phyloP scores from a whole-genome alignment of 2,329 filamentous ascomycete genomes.

The Xylogone sp. region DNA sequence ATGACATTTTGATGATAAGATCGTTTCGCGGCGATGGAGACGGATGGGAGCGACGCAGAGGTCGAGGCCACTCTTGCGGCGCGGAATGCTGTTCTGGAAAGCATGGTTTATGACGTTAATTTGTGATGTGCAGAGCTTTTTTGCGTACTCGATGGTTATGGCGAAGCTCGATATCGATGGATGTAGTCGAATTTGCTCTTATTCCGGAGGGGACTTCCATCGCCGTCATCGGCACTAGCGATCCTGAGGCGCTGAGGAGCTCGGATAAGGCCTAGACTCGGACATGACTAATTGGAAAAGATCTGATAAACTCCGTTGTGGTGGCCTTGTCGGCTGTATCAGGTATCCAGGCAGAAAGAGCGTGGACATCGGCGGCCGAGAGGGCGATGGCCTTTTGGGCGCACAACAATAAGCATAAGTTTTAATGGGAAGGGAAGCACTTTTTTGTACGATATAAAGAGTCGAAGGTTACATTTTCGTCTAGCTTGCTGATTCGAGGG shows the following conservation, averaged over 20 bases:
- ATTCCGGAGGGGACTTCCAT: background rate
- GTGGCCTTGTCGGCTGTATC: background rate
- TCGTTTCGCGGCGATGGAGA: slow-evolving; percentile 18
- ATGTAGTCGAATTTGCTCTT: background rate
- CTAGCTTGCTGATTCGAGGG: too few species aligned
- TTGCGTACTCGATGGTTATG: background rate
- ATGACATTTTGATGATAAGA: slow-evolving; percentile 47
- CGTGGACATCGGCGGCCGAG: too few species aligned
- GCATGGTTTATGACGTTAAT: background rate
- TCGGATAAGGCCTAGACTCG: background rate
- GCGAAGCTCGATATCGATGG: background rate
- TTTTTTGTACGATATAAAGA: too few species aligned
- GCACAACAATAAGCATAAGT: too few species aligned
- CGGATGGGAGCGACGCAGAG: background rate
- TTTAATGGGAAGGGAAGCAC: too few species aligned
- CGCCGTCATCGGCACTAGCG: background rate
- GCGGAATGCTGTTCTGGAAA: background rate
- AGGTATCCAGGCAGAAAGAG: background rate
- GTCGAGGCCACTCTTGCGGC: background rate
- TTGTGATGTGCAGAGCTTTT: background rate
- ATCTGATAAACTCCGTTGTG: background rate
- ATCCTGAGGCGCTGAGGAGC: background rate
- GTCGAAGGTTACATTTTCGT: too few species aligned
- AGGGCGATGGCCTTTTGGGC: too few species aligned
- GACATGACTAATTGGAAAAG: background rate